Conservation (phyloP, 1,284 basidiomycete genomes). For the Trametes sp. region DNA sequence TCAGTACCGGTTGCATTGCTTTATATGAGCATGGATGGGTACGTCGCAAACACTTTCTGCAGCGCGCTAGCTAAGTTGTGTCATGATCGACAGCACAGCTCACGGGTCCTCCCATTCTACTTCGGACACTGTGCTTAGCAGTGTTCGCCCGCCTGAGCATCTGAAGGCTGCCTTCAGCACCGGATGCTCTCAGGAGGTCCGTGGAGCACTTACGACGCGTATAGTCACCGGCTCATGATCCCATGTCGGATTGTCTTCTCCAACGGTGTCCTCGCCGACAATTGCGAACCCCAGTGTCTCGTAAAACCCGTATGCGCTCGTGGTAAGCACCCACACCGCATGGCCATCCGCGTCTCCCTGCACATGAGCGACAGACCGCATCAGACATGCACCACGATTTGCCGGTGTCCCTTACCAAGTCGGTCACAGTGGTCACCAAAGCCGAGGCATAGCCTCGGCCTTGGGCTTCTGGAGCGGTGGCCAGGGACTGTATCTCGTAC, state of each 20-base stretch:
- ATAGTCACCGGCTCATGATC: constrained; percentile 12
- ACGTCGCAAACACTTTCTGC: not conserved
- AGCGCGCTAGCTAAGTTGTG: not conserved
- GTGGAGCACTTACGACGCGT: constrained; percentile 11
- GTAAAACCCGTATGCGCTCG: constrained; percentile 20
- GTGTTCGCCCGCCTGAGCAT: not conserved
- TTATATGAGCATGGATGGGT: not conserved
- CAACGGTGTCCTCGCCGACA: constrained; percentile 6
- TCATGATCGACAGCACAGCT: not conserved
- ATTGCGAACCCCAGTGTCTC: constrained; percentile 21
- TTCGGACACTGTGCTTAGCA: not conserved
- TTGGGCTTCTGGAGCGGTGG: constrained; percentile 2
- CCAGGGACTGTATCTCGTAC: constrained; percentile 3
- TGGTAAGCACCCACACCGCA: constrained; percentile 16
- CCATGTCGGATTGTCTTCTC: constrained; percentile 23
- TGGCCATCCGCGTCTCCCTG: constrained; percentile 2
- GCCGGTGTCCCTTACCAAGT: constrained; percentile 6
- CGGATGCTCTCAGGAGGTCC: too few species aligned
- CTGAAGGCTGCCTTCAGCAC: too few species aligned
- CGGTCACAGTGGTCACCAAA: constrained; percentile 7
- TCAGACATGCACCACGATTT: not conserved
- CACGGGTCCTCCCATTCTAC: too few species aligned
- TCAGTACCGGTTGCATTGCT: too few species aligned
- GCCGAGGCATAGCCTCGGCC: constrained; percentile 8
- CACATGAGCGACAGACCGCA: not conserved